Conservation (phyloP, 1,284 basidiomycete genomes). For the Sporisorium reilianum region DNA sequence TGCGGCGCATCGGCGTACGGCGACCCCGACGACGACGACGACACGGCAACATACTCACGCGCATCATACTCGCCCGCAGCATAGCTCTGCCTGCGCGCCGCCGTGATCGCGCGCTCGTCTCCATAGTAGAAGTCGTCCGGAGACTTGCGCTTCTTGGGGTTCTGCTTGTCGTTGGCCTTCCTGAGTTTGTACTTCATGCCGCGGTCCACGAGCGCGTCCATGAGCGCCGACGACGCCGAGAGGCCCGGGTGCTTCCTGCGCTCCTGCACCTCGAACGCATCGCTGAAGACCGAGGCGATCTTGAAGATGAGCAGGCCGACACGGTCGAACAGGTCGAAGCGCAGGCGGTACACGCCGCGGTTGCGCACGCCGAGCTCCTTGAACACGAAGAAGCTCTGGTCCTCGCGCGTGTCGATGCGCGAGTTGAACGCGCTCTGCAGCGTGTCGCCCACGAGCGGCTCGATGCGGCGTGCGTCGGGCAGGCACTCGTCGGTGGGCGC, state of each 20-base stretch:
- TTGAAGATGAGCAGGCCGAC: constrained; percentile 33
- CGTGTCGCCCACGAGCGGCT: constrained; percentile 44
- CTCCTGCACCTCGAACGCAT: constrained; percentile 49
- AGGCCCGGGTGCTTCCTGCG: constrained; percentile 43
- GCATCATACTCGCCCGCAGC: constrained; percentile 30
- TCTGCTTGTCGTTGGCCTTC: constrained; percentile 35
- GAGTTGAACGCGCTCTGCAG: constrained; percentile 44
- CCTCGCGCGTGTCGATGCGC: constrained; percentile 45
- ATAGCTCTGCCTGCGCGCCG: constrained; percentile 26
- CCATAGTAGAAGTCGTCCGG: constrained; percentile 41
- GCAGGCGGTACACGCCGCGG: constrained; percentile 48
- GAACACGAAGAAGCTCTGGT: constrained; percentile 59
- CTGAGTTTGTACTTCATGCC: constrained; percentile 51
- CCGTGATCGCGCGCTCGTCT: constrained; percentile 19
- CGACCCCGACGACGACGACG: constrained; percentile 4
- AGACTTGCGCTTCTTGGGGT: constrained; percentile 42
- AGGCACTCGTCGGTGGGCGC: constrained; percentile 34
- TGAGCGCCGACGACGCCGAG: constrained; percentile 20
- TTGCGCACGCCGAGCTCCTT: constrained; percentile 55
- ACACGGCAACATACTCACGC: not conserved
- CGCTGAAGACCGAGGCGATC: constrained; percentile 42
- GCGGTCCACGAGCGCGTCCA: constrained; percentile 46
- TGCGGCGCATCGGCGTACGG: constrained; percentile 4
- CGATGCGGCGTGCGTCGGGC: constrained; percentile 30
- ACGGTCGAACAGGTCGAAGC: constrained; percentile 52